Conservation (phyloP, 2,329 filamentous ascomycete genomes). For the Endoconidiophora laricicola region DNA sequence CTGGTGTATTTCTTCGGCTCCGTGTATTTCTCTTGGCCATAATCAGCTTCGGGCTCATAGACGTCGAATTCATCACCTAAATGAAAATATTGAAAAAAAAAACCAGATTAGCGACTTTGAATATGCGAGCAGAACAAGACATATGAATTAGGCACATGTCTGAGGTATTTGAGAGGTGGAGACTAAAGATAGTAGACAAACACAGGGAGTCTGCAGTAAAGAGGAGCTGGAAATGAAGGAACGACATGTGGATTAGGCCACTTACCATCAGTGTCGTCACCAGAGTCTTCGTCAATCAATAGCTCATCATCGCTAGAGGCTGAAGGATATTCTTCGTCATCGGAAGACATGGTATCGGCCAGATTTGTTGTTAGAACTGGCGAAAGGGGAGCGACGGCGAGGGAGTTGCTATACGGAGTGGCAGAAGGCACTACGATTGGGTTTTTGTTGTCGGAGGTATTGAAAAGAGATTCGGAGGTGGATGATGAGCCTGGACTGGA, state of each 20-base stretch:
- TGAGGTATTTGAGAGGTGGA: too few relatives aligned
- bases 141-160: too few relatives aligned
- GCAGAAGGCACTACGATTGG: not conserved
- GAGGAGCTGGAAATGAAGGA: not conserved
- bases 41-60: constrained; percentile 2
- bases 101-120: too few relatives aligned
- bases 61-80: constrained; percentile 12
- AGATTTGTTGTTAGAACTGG: constrained; percentile 15
- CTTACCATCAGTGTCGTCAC: constrained; percentile 5
- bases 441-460: not conserved
- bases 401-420: constrained; percentile 35
- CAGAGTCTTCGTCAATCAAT: constrained; percentile 36
- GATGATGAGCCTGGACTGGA: constrained; percentile 32
- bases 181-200: too few relatives aligned
- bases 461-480: constrained; percentile 13
- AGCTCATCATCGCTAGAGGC: constrained; percentile 55
- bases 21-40: constrained; percentile 38
- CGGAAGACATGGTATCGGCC: constrained; percentile 68
- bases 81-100: not conserved
- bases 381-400: constrained; percentile 28
- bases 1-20: constrained; percentile 53
- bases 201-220: too few relatives aligned
- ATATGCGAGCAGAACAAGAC: too few relatives aligned
- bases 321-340: constrained; percentile 82
- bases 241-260: not conserved